Base-by-base conservation (phyloP, 345 rosid species). In the Populus deltoides region DNA sequence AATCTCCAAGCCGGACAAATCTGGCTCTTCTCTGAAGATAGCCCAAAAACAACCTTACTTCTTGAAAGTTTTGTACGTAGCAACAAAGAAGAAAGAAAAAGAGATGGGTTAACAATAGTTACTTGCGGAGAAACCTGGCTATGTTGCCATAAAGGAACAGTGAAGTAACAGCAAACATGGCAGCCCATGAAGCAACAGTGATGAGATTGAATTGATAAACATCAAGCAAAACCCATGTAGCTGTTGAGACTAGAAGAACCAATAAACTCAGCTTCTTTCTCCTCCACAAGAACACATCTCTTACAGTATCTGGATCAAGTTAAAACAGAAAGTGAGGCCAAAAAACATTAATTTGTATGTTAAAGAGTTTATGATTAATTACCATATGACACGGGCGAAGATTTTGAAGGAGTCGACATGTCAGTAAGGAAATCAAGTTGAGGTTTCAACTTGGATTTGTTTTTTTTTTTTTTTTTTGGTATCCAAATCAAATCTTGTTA, bases 111-210 rank as follows among this genome's bases (percentile, higher is more conserved):
- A 38, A 70, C 3, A 39, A 11, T 22, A 2, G 20, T 68, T 88
- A 87, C 92, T 89, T 88, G 84, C 89, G 82, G 1, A 89, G 66
- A 81, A 89, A 87, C 79, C 90, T 84, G 27, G 85, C 78, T 33
- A 86, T 18, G 75, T 79, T 88, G 25, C 89, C 90, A 86, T 83
- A 89, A 11, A 85, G 71, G 83, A 87, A 91, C 57, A 87, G 25
- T 17, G 82, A 70, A 78, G 87, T 35, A 57, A 83, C 68, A 18
- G 81, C 17, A 10, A 76, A 72, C 45, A 88, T 86, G 38, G 78
- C 84, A 7, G 71, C 61, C 91, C 91, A 88, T 4, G 90, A 86
- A 75, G 68, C 83, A 41, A 89, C 75, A 8, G 89, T 86, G 70
- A 89, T 29, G 36, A 78, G 85, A 49, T 77, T 88, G 83, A 83